Evolutionary conservation across 306 rosid genomes (phyloP).

Genomic region (Oxytropis ochrocephala): DNA sequence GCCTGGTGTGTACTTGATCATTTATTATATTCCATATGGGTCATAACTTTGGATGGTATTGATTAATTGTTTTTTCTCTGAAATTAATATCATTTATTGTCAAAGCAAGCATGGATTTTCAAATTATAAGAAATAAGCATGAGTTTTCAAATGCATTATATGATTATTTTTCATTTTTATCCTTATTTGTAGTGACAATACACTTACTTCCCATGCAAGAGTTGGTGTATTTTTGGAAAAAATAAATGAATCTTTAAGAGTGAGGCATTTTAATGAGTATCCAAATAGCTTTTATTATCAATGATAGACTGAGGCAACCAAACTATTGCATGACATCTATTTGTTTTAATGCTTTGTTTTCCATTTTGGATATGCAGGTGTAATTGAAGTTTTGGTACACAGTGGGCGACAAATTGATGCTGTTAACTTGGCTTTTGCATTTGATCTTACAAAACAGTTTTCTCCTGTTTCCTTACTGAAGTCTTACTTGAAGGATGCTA

Average conservation of each 20-base stretch:
- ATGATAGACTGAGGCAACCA: slow-evolving; percentile 1
- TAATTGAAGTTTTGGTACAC: slow-evolving; percentile 65
- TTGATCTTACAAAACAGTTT: slow-evolving; percentile 69
- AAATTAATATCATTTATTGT: not conserved
- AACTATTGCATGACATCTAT: not conserved
- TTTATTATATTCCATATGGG: not conserved
- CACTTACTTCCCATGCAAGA: no score
- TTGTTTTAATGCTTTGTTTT: slow-evolving; percentile 20
- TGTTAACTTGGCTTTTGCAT: slow-evolving; percentile 88
- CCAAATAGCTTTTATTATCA: not conserved
- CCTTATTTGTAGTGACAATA: no score
- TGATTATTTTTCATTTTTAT: not conserved
- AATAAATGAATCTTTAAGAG: not conserved
- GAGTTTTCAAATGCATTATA: not conserved
- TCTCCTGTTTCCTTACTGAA: slow-evolving; percentile 77
- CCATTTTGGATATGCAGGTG: slow-evolving; percentile 50
- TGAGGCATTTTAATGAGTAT: not conserved
- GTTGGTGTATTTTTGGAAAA: no score
- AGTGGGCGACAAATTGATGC: slow-evolving; percentile 98
- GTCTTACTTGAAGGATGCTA: slow-evolving; percentile 88
- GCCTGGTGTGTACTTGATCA: slow-evolving; percentile 54
- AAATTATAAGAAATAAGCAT: no score
- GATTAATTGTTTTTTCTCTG: not conserved
- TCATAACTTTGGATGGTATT: not conserved
- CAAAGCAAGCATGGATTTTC: not conserved